phyloP scores from a whole-genome alignment of 1,284 basidiomycete genomes.

The Pseudozyma sp. region DNA sequence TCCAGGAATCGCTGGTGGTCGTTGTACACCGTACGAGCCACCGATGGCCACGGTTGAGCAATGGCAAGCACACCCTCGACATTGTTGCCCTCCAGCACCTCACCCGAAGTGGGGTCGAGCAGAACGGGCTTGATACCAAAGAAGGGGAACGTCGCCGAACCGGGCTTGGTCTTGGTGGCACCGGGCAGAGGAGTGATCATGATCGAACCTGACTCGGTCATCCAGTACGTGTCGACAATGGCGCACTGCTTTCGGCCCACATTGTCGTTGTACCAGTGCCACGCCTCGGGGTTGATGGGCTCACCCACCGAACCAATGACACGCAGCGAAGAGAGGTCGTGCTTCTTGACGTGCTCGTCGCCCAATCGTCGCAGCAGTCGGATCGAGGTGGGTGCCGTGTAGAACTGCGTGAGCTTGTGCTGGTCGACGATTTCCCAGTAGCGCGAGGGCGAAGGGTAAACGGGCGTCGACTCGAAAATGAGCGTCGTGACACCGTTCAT shows the following conservation, averaged over 20 bases:
- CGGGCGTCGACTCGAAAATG: constrained; percentile 95
- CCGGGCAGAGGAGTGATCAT: constrained; percentile 95
- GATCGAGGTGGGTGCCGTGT: constrained; percentile 73
- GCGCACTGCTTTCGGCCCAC: constrained; percentile 90
- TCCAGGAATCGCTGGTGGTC: constrained; percentile 93
- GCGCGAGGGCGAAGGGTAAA: constrained; percentile 93
- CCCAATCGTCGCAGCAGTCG: constrained; percentile 90
- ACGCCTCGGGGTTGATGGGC: constrained; percentile 98
- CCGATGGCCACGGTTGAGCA: constrained; percentile 91
- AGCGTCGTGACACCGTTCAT: constrained; percentile 89
- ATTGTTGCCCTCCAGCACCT: constrained; percentile 81
- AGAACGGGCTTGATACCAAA: constrained; percentile 92
- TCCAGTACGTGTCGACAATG: constrained; percentile 81
- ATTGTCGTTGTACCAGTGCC: constrained; percentile 98
- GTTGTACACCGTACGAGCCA: constrained; percentile 91
- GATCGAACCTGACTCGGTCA: constrained; percentile 97
- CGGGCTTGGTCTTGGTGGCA: constrained; percentile 94
- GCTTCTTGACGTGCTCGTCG: constrained; percentile 83
- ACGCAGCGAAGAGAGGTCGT: constrained; percentile 86
- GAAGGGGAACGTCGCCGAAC: constrained; percentile 96
- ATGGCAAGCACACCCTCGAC: constrained; percentile 92
- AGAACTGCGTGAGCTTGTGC: constrained; percentile 82
- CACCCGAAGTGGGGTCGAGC: constrained; percentile 83
- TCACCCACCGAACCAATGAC: constrained; percentile 94
- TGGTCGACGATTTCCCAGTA: constrained; percentile 97